These are phyloP conservation scores for Erysimum cheiri DNA, from an alignment of 441 rosid genomes.

Conservation along the genomic window DNA sequence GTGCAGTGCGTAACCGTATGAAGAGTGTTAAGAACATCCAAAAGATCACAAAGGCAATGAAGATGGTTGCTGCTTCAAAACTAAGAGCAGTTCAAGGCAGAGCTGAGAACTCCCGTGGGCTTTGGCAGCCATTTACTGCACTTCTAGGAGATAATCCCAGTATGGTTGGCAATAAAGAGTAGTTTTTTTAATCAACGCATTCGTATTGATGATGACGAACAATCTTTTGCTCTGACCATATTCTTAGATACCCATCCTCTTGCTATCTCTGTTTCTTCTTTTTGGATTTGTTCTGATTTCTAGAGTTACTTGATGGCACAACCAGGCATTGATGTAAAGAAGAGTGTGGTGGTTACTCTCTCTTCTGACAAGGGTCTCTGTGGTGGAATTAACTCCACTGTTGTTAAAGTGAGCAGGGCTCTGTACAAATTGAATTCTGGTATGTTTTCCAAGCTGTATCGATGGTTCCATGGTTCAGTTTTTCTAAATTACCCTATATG, in stretches of 20 bases:
- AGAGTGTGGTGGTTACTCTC: conserved; percentile 82
- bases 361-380: conserved; percentile 98
- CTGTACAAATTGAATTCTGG: conserved; percentile 74
- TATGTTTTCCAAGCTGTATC: conserved; percentile 42
- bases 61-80: conserved; percentile 99
- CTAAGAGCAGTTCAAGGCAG: conserved; percentile 76
- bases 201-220: conserved; percentile 33
- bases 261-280: conserved; percentile 18
- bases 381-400: conserved; percentile 97
- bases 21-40: conserved; percentile 97
- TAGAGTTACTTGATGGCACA: conserved; percentile 13
- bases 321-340: conserved; percentile 87
- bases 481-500: background rate
- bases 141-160: conserved; percentile 96
- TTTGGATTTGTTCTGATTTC: conserved; percentile 20
- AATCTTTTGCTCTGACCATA: background rate
- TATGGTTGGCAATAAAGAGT: conserved; percentile 47
- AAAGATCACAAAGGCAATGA: conserved; percentile 99
- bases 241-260: background rate
- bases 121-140: conserved; percentile 96
- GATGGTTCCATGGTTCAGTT: conserved; percentile 26
- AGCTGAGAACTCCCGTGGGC: conserved; percentile 96
- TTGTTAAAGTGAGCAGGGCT: conserved; percentile 83
- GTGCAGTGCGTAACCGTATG: conserved; percentile 93
- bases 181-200: conserved; percentile 2